Evolutionary conservation across 2,329 filamentous ascomycete genomes (phyloP).

Genomic region (Botryotinia narcissicola): DNA sequence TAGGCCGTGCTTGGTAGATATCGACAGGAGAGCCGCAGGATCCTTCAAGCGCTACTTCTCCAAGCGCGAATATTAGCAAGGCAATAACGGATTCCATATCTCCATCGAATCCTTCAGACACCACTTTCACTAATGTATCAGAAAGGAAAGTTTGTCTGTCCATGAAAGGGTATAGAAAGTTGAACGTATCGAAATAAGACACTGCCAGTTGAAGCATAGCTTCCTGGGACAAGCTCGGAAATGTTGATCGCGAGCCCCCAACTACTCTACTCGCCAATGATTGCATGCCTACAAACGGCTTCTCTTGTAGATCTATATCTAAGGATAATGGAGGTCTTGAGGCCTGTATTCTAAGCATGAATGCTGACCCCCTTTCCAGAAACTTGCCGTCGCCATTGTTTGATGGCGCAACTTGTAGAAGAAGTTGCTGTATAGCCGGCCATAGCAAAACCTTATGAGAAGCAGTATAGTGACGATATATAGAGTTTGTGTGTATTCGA

Average conservation of each 20-base stretch:
- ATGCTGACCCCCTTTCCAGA: slow-evolving; percentile 41
- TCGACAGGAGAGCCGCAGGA: slow-evolving; percentile 47
- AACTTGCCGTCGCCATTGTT: slow-evolving; percentile 40
- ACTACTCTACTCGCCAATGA: slow-evolving; percentile 33
- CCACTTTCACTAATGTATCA: slow-evolving; percentile 46
- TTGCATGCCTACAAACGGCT: slow-evolving; percentile 38
- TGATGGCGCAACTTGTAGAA: slow-evolving; percentile 40
- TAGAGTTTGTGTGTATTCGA: slow-evolving; percentile 24
- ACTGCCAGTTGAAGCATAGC: slow-evolving; percentile 51
- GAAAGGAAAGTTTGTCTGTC: slow-evolving; percentile 54
- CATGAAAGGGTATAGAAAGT: slow-evolving; percentile 57
- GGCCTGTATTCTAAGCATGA: slow-evolving; percentile 39
- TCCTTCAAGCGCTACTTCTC: slow-evolving; percentile 55
- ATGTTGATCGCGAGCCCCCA: slow-evolving; percentile 33
- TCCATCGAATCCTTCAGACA: slow-evolving; percentile 50
- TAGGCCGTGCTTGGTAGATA: slow-evolving; percentile 45
- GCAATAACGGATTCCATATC: slow-evolving; percentile 51
- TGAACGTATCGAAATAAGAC: slow-evolving; percentile 59
- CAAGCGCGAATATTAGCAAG: slow-evolving; percentile 57
- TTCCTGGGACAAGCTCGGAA: slow-evolving; percentile 46
- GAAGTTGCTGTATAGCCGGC: slow-evolving; percentile 44
- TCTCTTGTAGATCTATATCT: slow-evolving; percentile 30
- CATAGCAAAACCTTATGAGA: slow-evolving; percentile 54
- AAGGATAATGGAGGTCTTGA: slow-evolving; percentile 28
- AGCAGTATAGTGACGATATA: slow-evolving; percentile 39